Conservation (phyloP, 768 basidiomycete genomes). For the Boletus rubroflammeus region DNA sequence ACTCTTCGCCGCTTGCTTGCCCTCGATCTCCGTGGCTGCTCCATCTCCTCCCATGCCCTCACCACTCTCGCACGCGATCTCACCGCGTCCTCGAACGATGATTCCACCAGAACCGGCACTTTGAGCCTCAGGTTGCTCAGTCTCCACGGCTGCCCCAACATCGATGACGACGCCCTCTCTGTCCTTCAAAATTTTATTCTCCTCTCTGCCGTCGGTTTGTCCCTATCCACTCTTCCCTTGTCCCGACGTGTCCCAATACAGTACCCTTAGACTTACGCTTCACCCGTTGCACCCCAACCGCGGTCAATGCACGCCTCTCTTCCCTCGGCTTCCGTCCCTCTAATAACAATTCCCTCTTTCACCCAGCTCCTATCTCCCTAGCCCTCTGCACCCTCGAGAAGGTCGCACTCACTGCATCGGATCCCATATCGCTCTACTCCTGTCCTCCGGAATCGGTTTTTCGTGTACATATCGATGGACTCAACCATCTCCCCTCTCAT, state of each 20-base stretch:
- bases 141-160: slow-evolving; percentile 49
- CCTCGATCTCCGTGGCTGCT: slow-evolving; percentile 59
- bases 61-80: slow-evolving; percentile 50
- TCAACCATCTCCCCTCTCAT: slow-evolving; percentile 5
- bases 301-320: slow-evolving; percentile 13
- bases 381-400: slow-evolving; percentile 35
- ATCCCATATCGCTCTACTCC: slow-evolving; percentile 27
- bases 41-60: slow-evolving; percentile 50
- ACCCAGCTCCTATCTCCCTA: slow-evolving; percentile 39
- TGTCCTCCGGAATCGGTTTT: slow-evolving; percentile 26
- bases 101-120: slow-evolving; percentile 37
- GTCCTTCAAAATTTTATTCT: slow-evolving; percentile 50
- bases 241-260: neutral
- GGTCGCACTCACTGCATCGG: slow-evolving; percentile 3
- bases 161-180: slow-evolving; percentile 43
- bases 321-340: slow-evolving; percentile 28
- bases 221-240: neutral
- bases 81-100: slow-evolving; percentile 18
- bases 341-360: slow-evolving; percentile 33
- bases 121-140: slow-evolving; percentile 58
- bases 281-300: slow-evolving; percentile 39
- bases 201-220: slow-evolving; percentile 59
- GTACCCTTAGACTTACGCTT: slow-evolving; percentile 44
- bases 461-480: slow-evolving; percentile 24
- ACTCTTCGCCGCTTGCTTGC: slow-evolving; percentile 53